Percentiles rank a stretch among this genome's conserved stretches.
These are phyloP conservation scores for Mycosphaerella sp. DNA, from an alignment of 2,329 filamentous ascomycete genomes.

Conservation along the genomic window DNA sequence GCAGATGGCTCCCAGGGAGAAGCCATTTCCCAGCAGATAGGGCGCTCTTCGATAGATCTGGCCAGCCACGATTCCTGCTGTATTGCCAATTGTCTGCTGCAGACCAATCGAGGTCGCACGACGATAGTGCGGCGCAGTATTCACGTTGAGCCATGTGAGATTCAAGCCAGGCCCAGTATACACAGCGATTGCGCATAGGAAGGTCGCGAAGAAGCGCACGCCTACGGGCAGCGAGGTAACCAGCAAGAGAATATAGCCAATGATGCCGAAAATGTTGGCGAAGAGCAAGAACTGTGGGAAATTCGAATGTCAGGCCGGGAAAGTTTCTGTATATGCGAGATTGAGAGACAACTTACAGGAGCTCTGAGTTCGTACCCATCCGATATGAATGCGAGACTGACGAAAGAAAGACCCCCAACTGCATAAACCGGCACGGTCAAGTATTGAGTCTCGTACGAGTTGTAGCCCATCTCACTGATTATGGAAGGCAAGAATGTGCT, in stretches of 20 bases:
- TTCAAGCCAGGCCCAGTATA: conserved; percentile 39
- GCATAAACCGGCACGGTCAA: conserved; percentile 39
- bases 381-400: conserved; percentile 12
- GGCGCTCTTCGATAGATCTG: conserved; percentile 38
- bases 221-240: conserved; percentile 16
- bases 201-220: conserved; percentile 27
- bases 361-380: background rate
- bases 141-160: conserved; percentile 46
- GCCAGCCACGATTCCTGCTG: conserved; percentile 44
- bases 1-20: conserved; percentile 11
- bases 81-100: conserved; percentile 46
- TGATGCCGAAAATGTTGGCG: conserved; percentile 47
- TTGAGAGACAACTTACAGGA: background rate
- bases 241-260: conserved; percentile 52
- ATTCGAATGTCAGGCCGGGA: background rate
- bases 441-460: conserved; percentile 40
- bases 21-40: conserved; percentile 10
- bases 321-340: background rate
- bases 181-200: conserved; percentile 25
- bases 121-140: conserved; percentile 45
- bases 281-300: conserved; percentile 2
- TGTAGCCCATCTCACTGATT: conserved; percentile 36
- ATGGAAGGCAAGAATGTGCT: conserved; percentile 27
- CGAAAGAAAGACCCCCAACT: conserved; percentile 9
- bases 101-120: conserved; percentile 45